Percentiles rank a stretch among this genome's conserved stretches.
Conservation (phyloP, 2,329 filamentous ascomycete species). For the Aspergillus hiratsukae region DNA sequence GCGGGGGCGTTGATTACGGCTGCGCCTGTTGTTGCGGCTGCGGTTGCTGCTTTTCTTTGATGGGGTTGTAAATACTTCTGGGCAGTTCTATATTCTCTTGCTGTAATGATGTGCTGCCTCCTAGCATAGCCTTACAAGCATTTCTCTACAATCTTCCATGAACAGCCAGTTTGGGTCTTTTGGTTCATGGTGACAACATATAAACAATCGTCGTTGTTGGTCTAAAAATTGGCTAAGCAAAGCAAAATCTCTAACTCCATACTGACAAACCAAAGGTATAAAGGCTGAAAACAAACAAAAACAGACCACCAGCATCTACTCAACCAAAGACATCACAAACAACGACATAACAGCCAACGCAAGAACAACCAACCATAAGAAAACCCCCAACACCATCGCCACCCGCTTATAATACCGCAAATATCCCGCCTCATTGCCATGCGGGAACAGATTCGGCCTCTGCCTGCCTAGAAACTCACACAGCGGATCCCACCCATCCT, state of each 20-base stretch:
- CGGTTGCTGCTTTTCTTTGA: conserved; percentile 15
- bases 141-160: no score
- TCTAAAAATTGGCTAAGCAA: neutral
- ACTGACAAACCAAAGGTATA: conserved; percentile 3
- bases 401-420: conserved; percentile 13
- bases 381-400: conserved; percentile 12
- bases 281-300: conserved; percentile 1
- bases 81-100: no score
- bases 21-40: conserved; percentile 21
- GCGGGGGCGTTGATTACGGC: conserved; percentile 19
- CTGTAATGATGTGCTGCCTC: no score
- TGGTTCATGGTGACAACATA: no score
- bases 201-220: no score
- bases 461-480: conserved; percentile 12
- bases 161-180: no score
- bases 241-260: neutral
- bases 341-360: conserved; percentile 1
- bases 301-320: neutral
- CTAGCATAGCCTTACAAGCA: no score
- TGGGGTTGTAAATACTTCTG: neutral
- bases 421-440: conserved; percentile 15
- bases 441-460: conserved; percentile 12
- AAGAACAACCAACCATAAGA: conserved; percentile 10
- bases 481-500: conserved; percentile 13
- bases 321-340: conserved; percentile 1